A percentile compares a stretch with the other conserved stretches of the same genome.
phyloP scores from a whole-genome alignment of 2,329 filamentous ascomycete species.

The Aspergillus sp. region DNA sequence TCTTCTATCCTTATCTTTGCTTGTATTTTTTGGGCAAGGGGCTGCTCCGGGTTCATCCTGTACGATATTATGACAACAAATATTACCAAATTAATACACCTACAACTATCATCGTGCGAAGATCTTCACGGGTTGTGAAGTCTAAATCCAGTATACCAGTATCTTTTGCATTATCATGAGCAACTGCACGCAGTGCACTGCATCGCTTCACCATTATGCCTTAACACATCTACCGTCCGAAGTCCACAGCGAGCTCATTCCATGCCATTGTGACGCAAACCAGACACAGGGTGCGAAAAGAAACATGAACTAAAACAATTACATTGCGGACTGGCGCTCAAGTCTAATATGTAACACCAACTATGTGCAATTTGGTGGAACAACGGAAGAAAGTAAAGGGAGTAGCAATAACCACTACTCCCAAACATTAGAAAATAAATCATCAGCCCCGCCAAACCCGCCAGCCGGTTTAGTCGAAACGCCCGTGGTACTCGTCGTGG shows the following conservation, averaged over 20 bases:
- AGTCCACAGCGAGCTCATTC: too few species aligned
- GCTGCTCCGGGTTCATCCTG: too few species aligned
- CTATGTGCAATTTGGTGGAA: slow-evolving; percentile 8
- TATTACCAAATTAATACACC: neutral
- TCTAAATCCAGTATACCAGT: too few species aligned
- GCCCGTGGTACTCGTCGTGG: slow-evolving; percentile 37
- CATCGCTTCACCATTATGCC: too few species aligned
- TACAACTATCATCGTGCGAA: too few species aligned
- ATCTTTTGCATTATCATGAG: too few species aligned
- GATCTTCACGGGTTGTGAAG: too few species aligned
- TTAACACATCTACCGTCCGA: too few species aligned
- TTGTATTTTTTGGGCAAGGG: neutral
- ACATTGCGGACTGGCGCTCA: slow-evolving; percentile 10
- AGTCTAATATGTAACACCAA: slow-evolving; percentile 14
- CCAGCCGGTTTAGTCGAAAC: slow-evolving; percentile 52
- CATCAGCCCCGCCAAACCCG: slow-evolving; percentile 65
- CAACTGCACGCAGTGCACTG: too few species aligned
- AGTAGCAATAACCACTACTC: slow-evolving; percentile 51
- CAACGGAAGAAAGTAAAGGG: slow-evolving; percentile 2
- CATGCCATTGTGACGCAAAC: neutral
- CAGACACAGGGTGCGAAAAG: neutral
- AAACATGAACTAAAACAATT: neutral
- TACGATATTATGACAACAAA: neutral
- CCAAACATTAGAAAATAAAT: slow-evolving; percentile 96
- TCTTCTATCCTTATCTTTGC: neutral